Conservation (phyloP, 1,139 yeast species). For the Geotrichum aggregatum region DNA sequence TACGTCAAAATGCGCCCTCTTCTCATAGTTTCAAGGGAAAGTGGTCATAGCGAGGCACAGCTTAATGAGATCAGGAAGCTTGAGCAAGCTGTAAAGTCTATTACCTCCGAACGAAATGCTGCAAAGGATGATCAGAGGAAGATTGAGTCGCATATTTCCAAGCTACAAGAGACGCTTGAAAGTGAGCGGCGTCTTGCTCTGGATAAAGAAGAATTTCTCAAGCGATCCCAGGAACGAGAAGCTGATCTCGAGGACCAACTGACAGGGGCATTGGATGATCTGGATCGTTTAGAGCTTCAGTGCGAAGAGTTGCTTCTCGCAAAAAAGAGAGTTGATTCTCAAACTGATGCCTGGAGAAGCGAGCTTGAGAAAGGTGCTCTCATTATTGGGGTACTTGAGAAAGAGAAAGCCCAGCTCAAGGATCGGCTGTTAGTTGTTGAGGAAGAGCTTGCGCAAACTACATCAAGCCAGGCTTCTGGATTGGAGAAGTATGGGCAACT, state of each 20-base stretch:
- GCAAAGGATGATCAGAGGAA: constrained; percentile 35
- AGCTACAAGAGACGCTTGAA: constrained; percentile 39
- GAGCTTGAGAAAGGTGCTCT: constrained; percentile 39
- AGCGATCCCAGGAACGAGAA: constrained; percentile 42
- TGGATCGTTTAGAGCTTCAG: constrained; percentile 40
- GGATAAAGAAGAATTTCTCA: constrained; percentile 45
- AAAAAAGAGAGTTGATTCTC: constrained; percentile 38
- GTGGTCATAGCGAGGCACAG: constrained; percentile 51
- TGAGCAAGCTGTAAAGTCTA: constrained; percentile 10
- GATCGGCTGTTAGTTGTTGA: constrained; percentile 30
- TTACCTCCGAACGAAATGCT: constrained; percentile 32
- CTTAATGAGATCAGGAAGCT: constrained; percentile 58
- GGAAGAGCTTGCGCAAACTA: constrained; percentile 26
- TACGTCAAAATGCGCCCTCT: constrained; percentile 73
- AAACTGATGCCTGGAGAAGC: constrained; percentile 33
- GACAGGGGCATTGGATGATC: constrained; percentile 36
- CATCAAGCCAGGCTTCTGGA: constrained; percentile 22
- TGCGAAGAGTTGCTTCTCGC: constrained; percentile 39
- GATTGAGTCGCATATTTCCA: constrained; percentile 40
- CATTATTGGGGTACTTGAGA: constrained; percentile 35
- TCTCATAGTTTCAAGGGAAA: constrained; percentile 60
- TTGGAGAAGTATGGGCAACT: constrained; percentile 27
- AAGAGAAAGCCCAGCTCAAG: constrained; percentile 34
- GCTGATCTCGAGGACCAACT: constrained; percentile 43
- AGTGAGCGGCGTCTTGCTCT: constrained; percentile 43